Conservation (phyloP, 2,329 filamentous ascomycete genomes). For the Lasiodiplodia hormozganensis region DNA sequence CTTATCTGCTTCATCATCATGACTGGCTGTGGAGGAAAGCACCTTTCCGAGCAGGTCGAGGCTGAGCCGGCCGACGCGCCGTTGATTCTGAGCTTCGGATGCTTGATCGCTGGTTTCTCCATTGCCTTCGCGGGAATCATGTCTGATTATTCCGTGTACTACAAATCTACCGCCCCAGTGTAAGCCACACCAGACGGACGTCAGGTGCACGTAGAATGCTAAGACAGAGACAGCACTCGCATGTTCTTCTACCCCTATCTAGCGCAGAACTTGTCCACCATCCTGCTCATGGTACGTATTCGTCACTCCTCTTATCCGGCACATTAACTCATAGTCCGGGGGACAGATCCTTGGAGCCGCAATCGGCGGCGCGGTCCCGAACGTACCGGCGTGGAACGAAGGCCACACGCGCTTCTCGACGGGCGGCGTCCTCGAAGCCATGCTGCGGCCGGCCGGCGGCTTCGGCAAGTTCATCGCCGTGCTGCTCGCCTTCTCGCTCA, state of each 20-base stretch:
- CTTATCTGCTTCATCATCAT: conserved; percentile 63
- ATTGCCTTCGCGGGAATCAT: conserved; percentile 67
- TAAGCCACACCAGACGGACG: conserved; percentile 41
- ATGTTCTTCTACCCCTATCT: conserved; percentile 65
- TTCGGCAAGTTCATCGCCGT: conserved; percentile 70
- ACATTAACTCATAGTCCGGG: background rate
- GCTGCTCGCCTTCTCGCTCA: conserved; percentile 58
- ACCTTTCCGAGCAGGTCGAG: conserved; percentile 57
- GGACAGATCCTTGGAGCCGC: conserved; percentile 61
- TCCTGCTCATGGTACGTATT: conserved; percentile 62
- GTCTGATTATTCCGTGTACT: conserved; percentile 68
- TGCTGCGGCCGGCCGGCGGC: conserved; percentile 63
- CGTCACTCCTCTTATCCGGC: background rate
- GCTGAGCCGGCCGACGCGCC: conserved; percentile 52
- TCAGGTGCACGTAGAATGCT: conserved; percentile 19
- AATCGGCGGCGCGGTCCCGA: conserved; percentile 66
- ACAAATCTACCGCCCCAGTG: conserved; percentile 62
- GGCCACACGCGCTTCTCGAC: conserved; percentile 53
- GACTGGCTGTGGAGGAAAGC: conserved; percentile 60
- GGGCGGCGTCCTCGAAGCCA: conserved; percentile 66
- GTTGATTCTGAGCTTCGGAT: conserved; percentile 63
- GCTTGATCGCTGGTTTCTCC: conserved; percentile 69
- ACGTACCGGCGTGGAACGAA: conserved; percentile 60
- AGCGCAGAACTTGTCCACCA: conserved; percentile 62
- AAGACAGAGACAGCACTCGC: conserved; percentile 34